Evolutionary conservation across 176 grass and related monocot species (phyloP), one percentile per base, ranked within the genome.

Genomic region (Paspalum notatum): DNA sequence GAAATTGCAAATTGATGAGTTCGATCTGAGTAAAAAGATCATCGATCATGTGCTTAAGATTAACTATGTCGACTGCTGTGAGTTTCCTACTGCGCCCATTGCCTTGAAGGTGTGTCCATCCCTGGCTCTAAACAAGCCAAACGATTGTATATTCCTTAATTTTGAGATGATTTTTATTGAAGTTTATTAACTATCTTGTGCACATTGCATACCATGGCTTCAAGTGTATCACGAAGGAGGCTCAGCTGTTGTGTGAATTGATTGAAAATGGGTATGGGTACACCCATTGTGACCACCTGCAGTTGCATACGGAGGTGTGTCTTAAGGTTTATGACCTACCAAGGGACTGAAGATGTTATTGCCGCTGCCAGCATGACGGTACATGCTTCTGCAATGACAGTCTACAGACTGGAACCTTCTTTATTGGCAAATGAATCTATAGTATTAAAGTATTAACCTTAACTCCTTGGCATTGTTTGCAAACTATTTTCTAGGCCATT

Each of bases 171-270:
- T 24, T 32, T 57, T 57, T 9, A 37, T 61, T 3, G 58, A 14
- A 26, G 0, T 21, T 22, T 1, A 12, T 62, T 17, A 15, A 32
- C 12, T 8, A 22, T 8, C 10, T 62, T 62, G 10, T 27, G 58
- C n/a, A 26, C 11, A 40, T 54, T 52, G 49, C 9, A 13, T 54
- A 39, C 9, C 7, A 55, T 49, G 26, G 27, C 39, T 72, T n/a
- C 22, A 73, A 73, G 74, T 77, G 74, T 62, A 24, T 77, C 16
- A 24, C 24, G 13, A 18, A 32, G 57, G 74, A 77, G 25, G 74
- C 74, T 38, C 25, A 77, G 14, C 43, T 77, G 37, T 49, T 77
- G 75, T 41, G 37, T 12, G 18, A 74, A 18, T 42, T 32, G 17
- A 32, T 74, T 51, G 22, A 12, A 7, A 26, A 0, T n/a, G 12